Base-by-base conservation (phyloP, 2,329 filamentous ascomycete genomes). In the Pseudopithomyces maydicus region DNA sequence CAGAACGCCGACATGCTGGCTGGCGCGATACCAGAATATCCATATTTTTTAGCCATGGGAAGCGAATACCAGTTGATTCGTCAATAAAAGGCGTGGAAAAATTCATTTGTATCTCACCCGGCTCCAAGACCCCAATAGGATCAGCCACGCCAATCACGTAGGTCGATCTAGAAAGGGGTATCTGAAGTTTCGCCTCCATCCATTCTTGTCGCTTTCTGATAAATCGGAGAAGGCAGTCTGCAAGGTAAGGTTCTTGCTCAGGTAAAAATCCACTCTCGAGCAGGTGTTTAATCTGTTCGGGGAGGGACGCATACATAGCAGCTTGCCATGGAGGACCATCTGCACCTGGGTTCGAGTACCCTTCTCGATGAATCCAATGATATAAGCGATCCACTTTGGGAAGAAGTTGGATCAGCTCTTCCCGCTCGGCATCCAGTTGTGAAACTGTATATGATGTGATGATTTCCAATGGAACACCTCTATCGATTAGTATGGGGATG, bases 101-200 rank as follows among this genome's bases (percentile, higher is more conserved):
- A 0, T 84, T 81, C 0, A 93, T 66, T 36, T 90, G 87, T 0
- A 92, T 80, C 62, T 93, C 87, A 1, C 84, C 84, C 38, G 89
- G 87, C 48, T 83, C 74, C 0, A 94, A 70, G 0, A 84, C 76
- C 0, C 81, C 82, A 0, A 75, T 75, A 22, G 90, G 90, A 69
- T 94, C 90, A 0, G 88, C 83, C 0, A 90, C 81, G 76, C 92
- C 92, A 57, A 82, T 85, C 0, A 87, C 76, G 44, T 85, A 86
- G 0, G 88, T 84, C 0, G 89, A 90, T 7, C 81, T 80, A 0
- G 82, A 81, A 0, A 92, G 76, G 1, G 78, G 81, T 47, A 92
- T 83, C 46, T 86, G 87, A 52, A 90, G 75, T 54, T 83, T 85
- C 1, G 79, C 71, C 42, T 82, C 77, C 8, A 90, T 77, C 1